These are phyloP conservation scores for Solanum phureja DNA, from an alignment of 257 asterid species.

Conservation along the genomic window DNA sequence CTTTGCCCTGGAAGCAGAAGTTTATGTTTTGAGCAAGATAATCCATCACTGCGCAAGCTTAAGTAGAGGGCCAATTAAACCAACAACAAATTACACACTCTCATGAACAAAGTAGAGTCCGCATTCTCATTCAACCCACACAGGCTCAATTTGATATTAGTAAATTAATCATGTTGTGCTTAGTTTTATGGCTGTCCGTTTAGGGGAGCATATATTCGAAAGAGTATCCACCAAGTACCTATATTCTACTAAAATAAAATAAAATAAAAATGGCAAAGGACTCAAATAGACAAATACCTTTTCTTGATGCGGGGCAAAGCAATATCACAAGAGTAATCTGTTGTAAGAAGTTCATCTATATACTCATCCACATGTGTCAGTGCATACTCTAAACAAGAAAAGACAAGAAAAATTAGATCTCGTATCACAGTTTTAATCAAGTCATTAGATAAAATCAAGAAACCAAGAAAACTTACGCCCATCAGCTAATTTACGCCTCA, in stretches of 20 bases:
- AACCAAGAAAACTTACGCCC: slow-evolving; percentile 40
- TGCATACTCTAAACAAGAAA: slow-evolving; percentile 34
- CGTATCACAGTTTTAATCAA: not conserved
- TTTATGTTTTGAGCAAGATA: not conserved
- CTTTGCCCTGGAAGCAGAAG: not conserved
- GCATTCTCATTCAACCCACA: not conserved
- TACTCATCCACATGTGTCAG: slow-evolving; percentile 87
- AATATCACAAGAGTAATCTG: slow-evolving; percentile 84
- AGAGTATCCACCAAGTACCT: not conserved
- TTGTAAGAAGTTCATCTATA: slow-evolving; percentile 76
- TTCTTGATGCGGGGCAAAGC: slow-evolving; percentile 84
- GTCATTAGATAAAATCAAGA: not conserved
- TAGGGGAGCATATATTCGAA: not conserved
- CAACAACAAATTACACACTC: not conserved
- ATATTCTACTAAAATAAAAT: not conserved
- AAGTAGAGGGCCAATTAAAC: not conserved
- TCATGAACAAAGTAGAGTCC: not conserved
- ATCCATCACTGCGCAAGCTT: not conserved
- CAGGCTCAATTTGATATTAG: not conserved
- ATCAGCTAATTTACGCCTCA: slow-evolving; percentile 47
- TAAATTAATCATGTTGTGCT: not conserved
- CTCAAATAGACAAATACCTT: slow-evolving; percentile 29
- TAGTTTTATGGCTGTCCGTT: not conserved
- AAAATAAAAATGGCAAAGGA: not conserved
- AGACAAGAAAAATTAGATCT: not conserved